phyloP scores from a whole-genome alignment of 2,329 filamentous ascomycete species.

The Pezicula radicicola region DNA sequence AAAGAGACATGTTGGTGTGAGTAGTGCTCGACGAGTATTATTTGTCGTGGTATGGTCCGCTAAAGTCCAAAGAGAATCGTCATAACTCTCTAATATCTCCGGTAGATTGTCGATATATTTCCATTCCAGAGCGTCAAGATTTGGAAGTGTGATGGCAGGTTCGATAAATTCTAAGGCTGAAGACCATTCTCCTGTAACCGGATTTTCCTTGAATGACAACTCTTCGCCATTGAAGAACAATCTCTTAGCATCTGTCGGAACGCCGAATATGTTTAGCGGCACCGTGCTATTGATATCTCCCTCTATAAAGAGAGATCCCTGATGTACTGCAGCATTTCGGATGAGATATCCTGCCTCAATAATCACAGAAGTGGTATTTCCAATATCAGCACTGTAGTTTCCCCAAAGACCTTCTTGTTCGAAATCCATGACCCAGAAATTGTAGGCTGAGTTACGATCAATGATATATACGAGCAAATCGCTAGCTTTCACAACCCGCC shows the following conservation, averaged over 20 bases:
- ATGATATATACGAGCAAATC: slow-evolving; percentile 8
- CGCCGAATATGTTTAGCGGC: slow-evolving; percentile 62
- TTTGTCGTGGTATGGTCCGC: slow-evolving; percentile 18
- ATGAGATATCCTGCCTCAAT: slow-evolving; percentile 61
- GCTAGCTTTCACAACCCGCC: slow-evolving; percentile 44
- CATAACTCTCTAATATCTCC: slow-evolving; percentile 57
- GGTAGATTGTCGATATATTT: slow-evolving; percentile 67
- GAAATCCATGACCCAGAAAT: slow-evolving; percentile 52
- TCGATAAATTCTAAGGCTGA: slow-evolving; percentile 44
- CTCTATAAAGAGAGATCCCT: slow-evolving; percentile 52
- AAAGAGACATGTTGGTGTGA: slow-evolving; percentile 56
- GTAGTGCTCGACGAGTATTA: slow-evolving; percentile 40
- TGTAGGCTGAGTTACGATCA: slow-evolving; percentile 65
- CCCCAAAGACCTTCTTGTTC: not conserved
- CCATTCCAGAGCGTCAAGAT: slow-evolving; percentile 58
- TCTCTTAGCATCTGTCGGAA: slow-evolving; percentile 53
- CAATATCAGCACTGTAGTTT: not conserved
- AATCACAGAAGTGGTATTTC: slow-evolving; percentile 38
- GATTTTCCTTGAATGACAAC: slow-evolving; percentile 22
- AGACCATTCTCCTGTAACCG: slow-evolving; percentile 38
- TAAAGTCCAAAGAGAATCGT: slow-evolving; percentile 66
- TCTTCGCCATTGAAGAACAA: slow-evolving; percentile 43
- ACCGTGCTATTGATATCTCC: slow-evolving; percentile 71
- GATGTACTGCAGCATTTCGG: slow-evolving; percentile 52
- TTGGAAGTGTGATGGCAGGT: slow-evolving; percentile 51